Conservation (phyloP, 768 basidiomycete species). For the Auriscalpium microsporum region DNA sequence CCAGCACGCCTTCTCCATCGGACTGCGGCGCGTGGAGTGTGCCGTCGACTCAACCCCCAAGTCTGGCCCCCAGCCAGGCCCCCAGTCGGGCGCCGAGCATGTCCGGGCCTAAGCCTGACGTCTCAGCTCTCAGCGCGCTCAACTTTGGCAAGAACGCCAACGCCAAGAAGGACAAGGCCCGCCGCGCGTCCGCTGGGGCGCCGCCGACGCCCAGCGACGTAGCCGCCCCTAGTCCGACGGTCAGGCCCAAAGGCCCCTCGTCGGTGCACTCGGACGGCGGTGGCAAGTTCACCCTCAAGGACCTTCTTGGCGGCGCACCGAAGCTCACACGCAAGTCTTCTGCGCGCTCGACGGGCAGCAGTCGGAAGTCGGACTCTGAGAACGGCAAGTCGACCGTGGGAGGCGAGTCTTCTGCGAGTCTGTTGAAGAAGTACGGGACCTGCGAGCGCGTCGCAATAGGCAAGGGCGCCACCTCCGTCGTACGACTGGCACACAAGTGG, state of each 20-base stretch:
- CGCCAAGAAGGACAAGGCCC: background rate
- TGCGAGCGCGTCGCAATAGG: constrained; percentile 97
- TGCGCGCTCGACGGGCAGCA: constrained; percentile 56
- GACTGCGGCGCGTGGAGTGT: constrained; percentile 55
- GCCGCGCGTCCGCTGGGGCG: background rate
- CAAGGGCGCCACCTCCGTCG: constrained; percentile 96
- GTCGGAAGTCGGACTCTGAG: constrained; percentile 64
- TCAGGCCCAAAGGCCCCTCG: constrained; percentile 29
- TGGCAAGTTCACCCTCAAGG: constrained; percentile 80
- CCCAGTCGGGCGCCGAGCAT: constrained; percentile 33
- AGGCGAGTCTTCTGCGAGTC: constrained; percentile 46
- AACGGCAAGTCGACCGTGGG: constrained; percentile 32
- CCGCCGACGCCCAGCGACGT: constrained; percentile 18
- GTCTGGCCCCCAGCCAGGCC: constrained; percentile 41
- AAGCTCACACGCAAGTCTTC: constrained; percentile 69
- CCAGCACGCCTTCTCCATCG: constrained; percentile 42
- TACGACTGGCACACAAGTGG: constrained; percentile 97
- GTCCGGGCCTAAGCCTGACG: constrained; percentile 13
- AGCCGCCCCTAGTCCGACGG: constrained; percentile 21
- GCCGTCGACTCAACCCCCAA: constrained; percentile 55
- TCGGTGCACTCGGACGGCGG: constrained; percentile 48
- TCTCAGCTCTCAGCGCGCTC: constrained; percentile 1
- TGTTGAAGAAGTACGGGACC: constrained; percentile 90
- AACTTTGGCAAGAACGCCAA: background rate
- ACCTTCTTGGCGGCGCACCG: constrained; percentile 64